Conservation (phyloP, 352 stramenopile genomes). For the Pythium dissimile region DNA sequence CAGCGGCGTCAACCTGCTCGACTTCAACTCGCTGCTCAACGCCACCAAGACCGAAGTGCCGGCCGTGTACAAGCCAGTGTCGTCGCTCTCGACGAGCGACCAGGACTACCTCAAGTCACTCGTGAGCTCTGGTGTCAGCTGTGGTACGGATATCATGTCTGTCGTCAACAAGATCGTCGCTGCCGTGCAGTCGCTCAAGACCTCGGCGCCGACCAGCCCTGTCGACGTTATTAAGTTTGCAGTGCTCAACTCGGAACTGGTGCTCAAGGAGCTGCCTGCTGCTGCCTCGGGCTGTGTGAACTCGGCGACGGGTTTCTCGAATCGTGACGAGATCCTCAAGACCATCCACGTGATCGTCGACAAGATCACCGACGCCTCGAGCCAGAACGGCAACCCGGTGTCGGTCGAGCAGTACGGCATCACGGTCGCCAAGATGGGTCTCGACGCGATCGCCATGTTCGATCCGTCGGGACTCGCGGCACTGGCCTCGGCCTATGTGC, state of each 20-base stretch:
- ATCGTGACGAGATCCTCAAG: constrained; percentile 36
- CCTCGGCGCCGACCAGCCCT: constrained; percentile 21
- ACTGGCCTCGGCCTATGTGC: constrained; percentile 37
- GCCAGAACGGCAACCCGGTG: constrained; percentile 34
- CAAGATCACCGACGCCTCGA: constrained; percentile 34
- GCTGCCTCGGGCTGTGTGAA: constrained; percentile 41
- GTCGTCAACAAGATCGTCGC: constrained; percentile 43
- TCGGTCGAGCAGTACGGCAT: constrained; percentile 35
- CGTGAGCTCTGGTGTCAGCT: constrained; percentile 35
- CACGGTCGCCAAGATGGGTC: constrained; percentile 36
- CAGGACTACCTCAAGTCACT: constrained; percentile 32
- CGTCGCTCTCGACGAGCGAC: constrained; percentile 26
- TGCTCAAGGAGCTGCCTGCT: constrained; percentile 40
- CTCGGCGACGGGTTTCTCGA: constrained; percentile 8
- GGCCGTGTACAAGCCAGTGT: constrained; percentile 2
- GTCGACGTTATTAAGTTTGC: constrained; percentile 37
- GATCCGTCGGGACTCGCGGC: constrained; percentile 37
- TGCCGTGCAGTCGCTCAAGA: constrained; percentile 39
- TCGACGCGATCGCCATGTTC: constrained; percentile 42
- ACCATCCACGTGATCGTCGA: constrained; percentile 47
- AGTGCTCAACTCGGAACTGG: constrained; percentile 37
- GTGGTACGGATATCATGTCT: constrained; percentile 40
- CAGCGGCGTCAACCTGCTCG: constrained; percentile 7
- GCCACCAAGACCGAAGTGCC: constrained; percentile 1
- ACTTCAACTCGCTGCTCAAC: not conserved